Evolutionary conservation across 371 early-diverging fungal species (phyloP), one percentile per base, ranked within the genome.

Genomic region (Mortierella sp.): DNA sequence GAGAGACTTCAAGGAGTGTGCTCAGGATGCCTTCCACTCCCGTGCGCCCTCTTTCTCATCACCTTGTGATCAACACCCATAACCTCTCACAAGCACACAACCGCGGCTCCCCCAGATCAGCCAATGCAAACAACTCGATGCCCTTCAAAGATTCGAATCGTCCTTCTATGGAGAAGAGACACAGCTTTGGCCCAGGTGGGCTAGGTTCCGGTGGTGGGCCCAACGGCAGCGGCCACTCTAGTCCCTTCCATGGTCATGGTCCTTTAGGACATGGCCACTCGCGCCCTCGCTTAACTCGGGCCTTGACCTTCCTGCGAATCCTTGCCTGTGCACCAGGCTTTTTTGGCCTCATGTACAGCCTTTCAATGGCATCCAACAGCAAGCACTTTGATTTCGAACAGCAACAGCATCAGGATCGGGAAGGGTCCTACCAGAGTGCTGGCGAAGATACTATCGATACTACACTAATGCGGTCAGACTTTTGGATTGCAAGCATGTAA

Each of bases 401-500:
- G 10, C 59, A 56, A 50, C 47, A 19, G 12, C 31, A 60, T 21
- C 54, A 16, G 30, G 31, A 45, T 18, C 19, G 12, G 19, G 26
- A 45, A 38, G 4, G 39, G 24, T 54, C 48, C 13, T 38, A 23
- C 18, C 34, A 54, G 23, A 49, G 45, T 42, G 43, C n/a, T n/a
- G 34, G 10, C 34, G 7, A 4, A 34, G 10, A 34, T 34, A 34
- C 24, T 8, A 41, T 27, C n/a, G 43, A 59, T 23, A 55, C 48
- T 14, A 48, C 63, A 21, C 46, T 65, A 48, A 62, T 55, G 31
- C 61, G 54, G 24, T 60, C 81, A 18, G 88, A 89, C 51, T 87
- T 82, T 70, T 83, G 81, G 82, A 72, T 87, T 3, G 88, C 87
- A 30, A 80, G 73, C 46, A 68, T 86, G 62, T 87, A 87, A 83